Conservation (phyloP, 495 filamentous ascomycete genomes). For the Hyaloscypha finlandica region DNA sequence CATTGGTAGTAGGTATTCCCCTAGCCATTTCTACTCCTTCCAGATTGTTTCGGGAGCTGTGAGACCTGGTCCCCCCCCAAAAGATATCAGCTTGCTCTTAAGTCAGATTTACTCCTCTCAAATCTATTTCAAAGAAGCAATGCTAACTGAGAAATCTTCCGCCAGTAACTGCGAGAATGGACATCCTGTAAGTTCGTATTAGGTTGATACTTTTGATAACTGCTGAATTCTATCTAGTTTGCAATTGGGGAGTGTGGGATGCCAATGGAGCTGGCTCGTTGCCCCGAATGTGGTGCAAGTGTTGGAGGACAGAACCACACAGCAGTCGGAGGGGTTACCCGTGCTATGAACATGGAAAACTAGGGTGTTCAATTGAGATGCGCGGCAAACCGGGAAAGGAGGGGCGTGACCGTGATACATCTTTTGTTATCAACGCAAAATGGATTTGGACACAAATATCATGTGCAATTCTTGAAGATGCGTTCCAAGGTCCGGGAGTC, state of each 20-base stretch:
- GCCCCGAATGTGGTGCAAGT: slow-evolving; percentile 52
- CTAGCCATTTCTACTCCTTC: too few species aligned
- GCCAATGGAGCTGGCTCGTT: slow-evolving; percentile 52
- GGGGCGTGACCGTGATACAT: not conserved
- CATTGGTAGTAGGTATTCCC: slow-evolving; percentile 32
- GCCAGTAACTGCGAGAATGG: slow-evolving; percentile 33
- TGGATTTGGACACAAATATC: not conserved
- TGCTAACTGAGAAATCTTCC: not conserved
- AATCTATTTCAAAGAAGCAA: slow-evolving; percentile 11
- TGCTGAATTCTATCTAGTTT: slow-evolving; percentile 35
- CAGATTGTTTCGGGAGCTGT: too few species aligned
- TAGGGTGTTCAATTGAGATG: slow-evolving; percentile 13
- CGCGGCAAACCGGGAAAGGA: not conserved
- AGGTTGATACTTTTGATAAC: not conserved
- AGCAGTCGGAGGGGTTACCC: slow-evolving; percentile 43
- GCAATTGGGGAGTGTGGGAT: slow-evolving; percentile 60
- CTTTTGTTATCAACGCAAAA: slow-evolving; percentile 2
- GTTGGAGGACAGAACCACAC: slow-evolving; percentile 51
- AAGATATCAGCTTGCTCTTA: too few species aligned
- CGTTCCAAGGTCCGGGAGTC: too few species aligned
- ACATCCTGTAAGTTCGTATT: slow-evolving; percentile 35
- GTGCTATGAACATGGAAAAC: slow-evolving; percentile 23
- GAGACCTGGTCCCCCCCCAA: too few species aligned
- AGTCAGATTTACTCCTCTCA: too few species aligned
- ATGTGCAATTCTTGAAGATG: too few species aligned